Conservation (phyloP, 2,329 filamentous ascomycete species). For the Pseudogymnoascus sp. region DNA sequence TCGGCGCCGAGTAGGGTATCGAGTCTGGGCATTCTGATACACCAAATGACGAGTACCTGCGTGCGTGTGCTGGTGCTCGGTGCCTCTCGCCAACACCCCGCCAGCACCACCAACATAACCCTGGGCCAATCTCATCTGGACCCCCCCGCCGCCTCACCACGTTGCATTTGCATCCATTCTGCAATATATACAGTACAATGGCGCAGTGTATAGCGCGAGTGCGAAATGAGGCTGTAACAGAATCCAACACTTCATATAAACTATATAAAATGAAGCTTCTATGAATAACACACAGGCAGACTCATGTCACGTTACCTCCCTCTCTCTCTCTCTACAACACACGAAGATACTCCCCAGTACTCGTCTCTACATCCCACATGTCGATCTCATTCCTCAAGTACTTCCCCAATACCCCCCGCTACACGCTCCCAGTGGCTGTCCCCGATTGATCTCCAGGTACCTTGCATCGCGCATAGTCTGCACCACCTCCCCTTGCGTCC, state of each 20-base stretch:
- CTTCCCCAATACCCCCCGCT: not conserved
- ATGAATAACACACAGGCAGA: not conserved
- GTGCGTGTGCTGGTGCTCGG: not conserved
- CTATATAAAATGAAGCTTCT: not conserved
- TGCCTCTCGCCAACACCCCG: not conserved
- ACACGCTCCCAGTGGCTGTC: not conserved
- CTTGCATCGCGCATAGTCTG: not conserved
- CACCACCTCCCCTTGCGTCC: not conserved
- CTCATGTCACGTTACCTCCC: not conserved
- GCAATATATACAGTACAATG: not conserved
- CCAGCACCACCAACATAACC: not conserved
- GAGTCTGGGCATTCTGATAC: not conserved
- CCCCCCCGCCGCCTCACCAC: not conserved
- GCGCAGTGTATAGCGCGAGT: not conserved
- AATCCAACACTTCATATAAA: not conserved
- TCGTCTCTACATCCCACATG: not conserved
- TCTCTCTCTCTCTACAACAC: not conserved
- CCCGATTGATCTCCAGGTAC: not conserved
- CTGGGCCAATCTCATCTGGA: not conserved
- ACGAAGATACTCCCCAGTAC: not conserved
- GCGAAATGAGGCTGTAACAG: not conserved
- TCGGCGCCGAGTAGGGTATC: not conserved
- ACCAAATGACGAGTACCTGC: not conserved
- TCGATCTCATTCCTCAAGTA: not conserved
- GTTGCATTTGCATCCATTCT: too few species aligned